Conservation (phyloP, 1,284 basidiomycete genomes). For the Phylloboletellus chloephorus region DNA sequence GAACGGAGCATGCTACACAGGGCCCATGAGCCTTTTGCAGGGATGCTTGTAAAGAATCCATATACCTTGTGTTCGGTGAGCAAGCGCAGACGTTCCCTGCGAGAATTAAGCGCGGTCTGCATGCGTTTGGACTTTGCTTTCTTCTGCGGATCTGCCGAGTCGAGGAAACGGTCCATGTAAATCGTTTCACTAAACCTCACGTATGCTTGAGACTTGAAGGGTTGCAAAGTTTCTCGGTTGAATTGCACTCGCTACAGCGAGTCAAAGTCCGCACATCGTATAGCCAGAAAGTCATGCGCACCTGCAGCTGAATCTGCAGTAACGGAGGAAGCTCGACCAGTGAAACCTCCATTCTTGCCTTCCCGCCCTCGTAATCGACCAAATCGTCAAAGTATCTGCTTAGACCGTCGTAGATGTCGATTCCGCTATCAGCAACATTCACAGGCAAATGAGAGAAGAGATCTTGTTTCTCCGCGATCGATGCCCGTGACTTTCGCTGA, state of each 20-base stretch:
- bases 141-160: conserved; percentile 66
- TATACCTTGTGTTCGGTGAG: conserved; percentile 66
- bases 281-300: conserved; percentile 30
- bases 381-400: conserved; percentile 89
- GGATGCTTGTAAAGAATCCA: conserved; percentile 12
- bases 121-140: conserved; percentile 65
- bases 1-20: conserved; percentile 52
- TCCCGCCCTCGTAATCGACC: conserved; percentile 84
- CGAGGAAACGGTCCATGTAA: conserved; percentile 89
- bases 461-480: conserved; percentile 82
- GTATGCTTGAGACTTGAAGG: conserved; percentile 95
- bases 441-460: conserved; percentile 92
- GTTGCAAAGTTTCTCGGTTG: conserved; percentile 81
- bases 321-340: conserved; percentile 85
- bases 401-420: conserved; percentile 91
- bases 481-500: conserved; percentile 44
- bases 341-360: conserved; percentile 83
- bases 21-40: conserved; percentile 1
- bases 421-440: conserved; percentile 82
- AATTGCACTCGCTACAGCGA: conserved; percentile 84
- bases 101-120: conserved; percentile 57
- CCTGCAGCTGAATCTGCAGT: conserved; percentile 93
- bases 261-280: not conserved
- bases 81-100: conserved; percentile 60
- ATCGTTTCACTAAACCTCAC: conserved; percentile 86